A percentile compares a stretch with the other conserved stretches of the same genome.
Conservation (phyloP, 768 basidiomycete species). For the Auricularia auricula-judae region DNA sequence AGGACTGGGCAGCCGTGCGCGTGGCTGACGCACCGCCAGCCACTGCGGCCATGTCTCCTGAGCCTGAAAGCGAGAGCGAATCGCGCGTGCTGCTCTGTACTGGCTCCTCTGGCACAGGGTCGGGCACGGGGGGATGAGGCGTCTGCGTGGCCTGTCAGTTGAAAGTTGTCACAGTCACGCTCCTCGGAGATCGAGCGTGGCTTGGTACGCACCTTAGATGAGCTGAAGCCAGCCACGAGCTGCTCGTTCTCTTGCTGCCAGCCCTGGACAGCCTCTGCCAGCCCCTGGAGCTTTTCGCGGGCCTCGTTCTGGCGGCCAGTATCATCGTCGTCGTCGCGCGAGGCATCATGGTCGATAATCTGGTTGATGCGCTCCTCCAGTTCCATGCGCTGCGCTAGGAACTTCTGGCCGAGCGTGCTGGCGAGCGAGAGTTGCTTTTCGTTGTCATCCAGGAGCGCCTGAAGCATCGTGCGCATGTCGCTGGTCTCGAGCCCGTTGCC, state of each 20-base stretch:
- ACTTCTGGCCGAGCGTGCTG: conserved; percentile 85
- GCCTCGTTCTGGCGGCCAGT: conserved; percentile 55
- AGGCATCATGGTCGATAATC: conserved; percentile 47
- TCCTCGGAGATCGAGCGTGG: background rate
- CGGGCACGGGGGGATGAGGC: conserved; percentile 10
- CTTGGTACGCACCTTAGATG: conserved; percentile 37
- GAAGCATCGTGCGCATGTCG: conserved; percentile 28
- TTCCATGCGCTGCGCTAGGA: conserved; percentile 88
- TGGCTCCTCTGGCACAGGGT: background rate
- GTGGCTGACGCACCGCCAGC: conserved; percentile 25
- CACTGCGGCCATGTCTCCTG: background rate
- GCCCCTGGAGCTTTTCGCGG: conserved; percentile 63
- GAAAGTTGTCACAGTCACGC: too few relatives aligned
- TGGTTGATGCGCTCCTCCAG: conserved; percentile 80
- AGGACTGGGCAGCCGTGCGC: conserved; percentile 73
- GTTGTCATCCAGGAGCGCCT: conserved; percentile 71
- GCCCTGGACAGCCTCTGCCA: conserved; percentile 57
- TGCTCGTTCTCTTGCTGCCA: conserved; percentile 78
- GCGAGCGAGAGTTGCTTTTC: conserved; percentile 87
- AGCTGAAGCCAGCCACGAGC: conserved; percentile 56
- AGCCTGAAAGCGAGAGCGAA: too few relatives aligned
- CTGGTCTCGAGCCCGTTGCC: background rate
- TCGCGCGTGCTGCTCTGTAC: too few relatives aligned
- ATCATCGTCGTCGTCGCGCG: conserved; percentile 51
- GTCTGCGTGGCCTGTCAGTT: background rate